Base-by-base conservation (phyloP, 2,329 filamentous ascomycete species). In the Sporothrix protearum region DNA sequence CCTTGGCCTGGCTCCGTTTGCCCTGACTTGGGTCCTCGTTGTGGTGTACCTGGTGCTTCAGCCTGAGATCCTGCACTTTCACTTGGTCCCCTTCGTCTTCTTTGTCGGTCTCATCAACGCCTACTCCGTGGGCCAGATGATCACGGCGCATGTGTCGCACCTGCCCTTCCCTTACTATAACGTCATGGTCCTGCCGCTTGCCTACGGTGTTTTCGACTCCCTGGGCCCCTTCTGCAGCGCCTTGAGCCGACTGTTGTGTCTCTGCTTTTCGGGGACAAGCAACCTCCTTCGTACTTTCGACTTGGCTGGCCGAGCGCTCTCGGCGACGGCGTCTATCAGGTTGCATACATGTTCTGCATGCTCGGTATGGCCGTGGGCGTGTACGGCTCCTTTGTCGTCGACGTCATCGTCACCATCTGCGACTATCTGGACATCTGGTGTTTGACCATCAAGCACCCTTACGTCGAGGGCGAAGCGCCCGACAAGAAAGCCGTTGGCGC, bases 391-490 rank as follows among this genome's bases (percentile, higher is more conserved):
- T 99, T 99, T 80, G 93, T 98, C 71, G 92, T 97, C 42, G 96
- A 98, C 79, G 94, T 98, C 71, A 97, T 99, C 76, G 93, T 96
- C 73, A 96, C 93, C 39, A 98, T 99, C 76, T 99, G 96, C 82
- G 96, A 99, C 80, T 97, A 97, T 80, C 86, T 98, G 73, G 96
- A 99, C 79, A 99, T 99, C 76, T 98, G 94, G 93, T 99, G 96
- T 79, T 84, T 99, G 79, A 97, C 92, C 1, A 99, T 99, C 83
- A 99, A 99, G 87, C 90, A 98, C 77, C 88, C 88, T 28, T 85
- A 86, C 74, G 82, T 85, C 30, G 85, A 87, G 76, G 81, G 10
- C 9, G 69, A 72, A 16, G 22, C 33, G 3, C 53, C 28, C 7
- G 39, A 67, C 39, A 71, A 63, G 51, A 9, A 39, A 7, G 45